Evolutionary conservation across 2,329 filamentous ascomycete species (phyloP).

Genomic region (Aspergillus transmontanensis): DNA sequence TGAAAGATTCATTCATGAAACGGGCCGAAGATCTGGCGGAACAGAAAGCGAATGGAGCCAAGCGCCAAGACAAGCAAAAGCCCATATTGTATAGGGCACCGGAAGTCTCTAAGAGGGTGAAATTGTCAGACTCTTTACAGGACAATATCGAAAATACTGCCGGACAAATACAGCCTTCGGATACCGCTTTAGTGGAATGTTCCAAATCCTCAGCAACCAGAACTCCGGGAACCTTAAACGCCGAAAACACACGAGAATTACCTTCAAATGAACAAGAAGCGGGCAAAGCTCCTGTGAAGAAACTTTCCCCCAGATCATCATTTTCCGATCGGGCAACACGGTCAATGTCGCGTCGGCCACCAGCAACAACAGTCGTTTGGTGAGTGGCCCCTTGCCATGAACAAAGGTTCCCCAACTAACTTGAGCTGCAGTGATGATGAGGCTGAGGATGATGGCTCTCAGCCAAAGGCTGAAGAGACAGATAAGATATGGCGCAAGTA

Average conservation of each 20-base stretch:
- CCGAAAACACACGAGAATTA: conserved; percentile 12
- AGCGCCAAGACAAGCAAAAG: conserved; percentile 17
- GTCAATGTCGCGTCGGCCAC: conserved; percentile 29
- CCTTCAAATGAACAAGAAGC: conserved; percentile 12
- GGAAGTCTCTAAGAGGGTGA: conserved; percentile 28
- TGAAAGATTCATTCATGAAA: conserved; percentile 34
- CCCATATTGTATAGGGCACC: conserved; percentile 8
- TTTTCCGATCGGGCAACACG: conserved; percentile 31
- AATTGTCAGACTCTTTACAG: conserved; percentile 34
- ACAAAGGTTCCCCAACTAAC: conserved; percentile 4
- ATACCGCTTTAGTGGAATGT: conserved; percentile 6
- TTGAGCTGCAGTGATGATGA: conserved; percentile 19
- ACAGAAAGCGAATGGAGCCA: conserved; percentile 13
- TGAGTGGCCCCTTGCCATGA: conserved; percentile 10
- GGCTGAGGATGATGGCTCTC: conserved; percentile 16
- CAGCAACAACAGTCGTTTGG: conserved; percentile 23
- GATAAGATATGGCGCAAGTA: conserved; percentile 29
- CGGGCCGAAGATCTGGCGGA: not conserved
- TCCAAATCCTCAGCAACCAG: conserved; percentile 7
- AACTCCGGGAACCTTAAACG: conserved; percentile 3
- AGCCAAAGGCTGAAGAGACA: conserved; percentile 9
- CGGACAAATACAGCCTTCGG: conserved; percentile 6
- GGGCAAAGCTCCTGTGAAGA: conserved; percentile 35
- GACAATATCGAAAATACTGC: conserved; percentile 19
- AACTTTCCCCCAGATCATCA: conserved; percentile 13